Conservation (phyloP, 306 rosid species). For the Argentina anserina region DNA sequence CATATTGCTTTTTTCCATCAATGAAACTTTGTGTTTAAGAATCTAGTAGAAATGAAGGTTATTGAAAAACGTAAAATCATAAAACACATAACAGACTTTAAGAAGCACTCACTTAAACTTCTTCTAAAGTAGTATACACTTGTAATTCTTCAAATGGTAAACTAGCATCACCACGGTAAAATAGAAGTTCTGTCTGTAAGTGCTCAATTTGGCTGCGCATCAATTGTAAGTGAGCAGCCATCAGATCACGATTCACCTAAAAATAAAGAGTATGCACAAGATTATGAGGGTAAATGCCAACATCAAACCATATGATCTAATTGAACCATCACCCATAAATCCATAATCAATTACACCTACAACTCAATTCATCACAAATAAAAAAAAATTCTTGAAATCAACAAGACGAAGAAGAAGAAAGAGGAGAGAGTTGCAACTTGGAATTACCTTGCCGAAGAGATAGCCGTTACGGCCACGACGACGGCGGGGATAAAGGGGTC, state of each 20-base stretch:
- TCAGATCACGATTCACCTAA: conserved; percentile 89
- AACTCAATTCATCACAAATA: too few relatives aligned
- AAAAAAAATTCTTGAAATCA: too few relatives aligned
- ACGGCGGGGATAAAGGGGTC: too few relatives aligned
- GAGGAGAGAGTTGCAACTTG: too few relatives aligned
- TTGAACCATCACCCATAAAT: too few relatives aligned
- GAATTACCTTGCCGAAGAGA: too few relatives aligned
- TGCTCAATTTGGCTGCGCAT: conserved; percentile 93
- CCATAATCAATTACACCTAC: too few relatives aligned
- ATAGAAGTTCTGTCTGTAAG: conserved; percentile 75
- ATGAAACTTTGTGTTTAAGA: conserved; percentile 77
- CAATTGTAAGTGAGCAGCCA: conserved; percentile 69
- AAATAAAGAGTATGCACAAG: conserved; percentile 9
- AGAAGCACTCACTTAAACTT: conserved; percentile 13
- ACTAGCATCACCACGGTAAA: conserved; percentile 65
- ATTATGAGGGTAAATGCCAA: conserved; percentile 8
- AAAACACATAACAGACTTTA: background rate
- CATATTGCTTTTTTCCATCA: conserved; percentile 84
- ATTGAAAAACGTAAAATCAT: conserved; percentile 14
- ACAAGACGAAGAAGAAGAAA: too few relatives aligned
- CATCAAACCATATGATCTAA: conserved; percentile 19
- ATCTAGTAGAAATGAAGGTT: conserved; percentile 43
- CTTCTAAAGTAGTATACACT: conserved; percentile 39
- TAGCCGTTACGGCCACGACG: too few relatives aligned
- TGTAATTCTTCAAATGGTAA: conserved; percentile 83